Percentiles rank a stretch among this genome's conserved stretches.
phyloP scores from a whole-genome alignment of 2,329 filamentous ascomycete species.

The Ophiostoma sp. region DNA sequence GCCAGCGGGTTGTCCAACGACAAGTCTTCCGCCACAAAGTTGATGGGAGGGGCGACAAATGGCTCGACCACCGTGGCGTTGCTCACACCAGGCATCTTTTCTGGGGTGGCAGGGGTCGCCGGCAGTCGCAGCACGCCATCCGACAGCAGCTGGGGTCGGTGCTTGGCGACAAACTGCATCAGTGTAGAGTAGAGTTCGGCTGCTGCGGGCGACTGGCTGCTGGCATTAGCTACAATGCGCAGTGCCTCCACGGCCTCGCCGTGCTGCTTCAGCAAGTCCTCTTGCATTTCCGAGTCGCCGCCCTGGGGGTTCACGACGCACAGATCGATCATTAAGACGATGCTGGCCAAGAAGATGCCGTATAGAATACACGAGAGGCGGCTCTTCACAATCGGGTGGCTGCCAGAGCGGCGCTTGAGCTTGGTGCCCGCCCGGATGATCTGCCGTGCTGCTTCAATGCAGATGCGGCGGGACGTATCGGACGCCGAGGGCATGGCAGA shows the following conservation, averaged over 20 bases:
- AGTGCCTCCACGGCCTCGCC: constrained; percentile 15
- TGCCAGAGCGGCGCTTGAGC: neutral
- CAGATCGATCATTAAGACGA: constrained; percentile 20
- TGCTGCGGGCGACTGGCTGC: constrained; percentile 17
- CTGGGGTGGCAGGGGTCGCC: neutral
- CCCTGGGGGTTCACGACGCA: constrained; percentile 11
- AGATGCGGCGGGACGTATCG: neutral
- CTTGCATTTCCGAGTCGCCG: neutral
- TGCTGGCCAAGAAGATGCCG: constrained; percentile 17
- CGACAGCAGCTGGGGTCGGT: constrained; percentile 12
- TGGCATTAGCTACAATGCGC: constrained; percentile 14
- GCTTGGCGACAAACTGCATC: constrained; percentile 17
- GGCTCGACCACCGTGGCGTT: neutral
- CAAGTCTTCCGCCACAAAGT: neutral
- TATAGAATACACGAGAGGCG: constrained; percentile 19
- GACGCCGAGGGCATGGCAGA: neutral
- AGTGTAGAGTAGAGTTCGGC: constrained; percentile 18
- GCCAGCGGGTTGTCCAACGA: neutral
- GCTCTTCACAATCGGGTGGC: constrained; percentile 15
- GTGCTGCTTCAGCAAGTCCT: neutral
- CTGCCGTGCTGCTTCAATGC: constrained; percentile 19
- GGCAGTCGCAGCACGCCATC: neutral
- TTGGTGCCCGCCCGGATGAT: constrained; percentile 17
- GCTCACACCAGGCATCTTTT: constrained; percentile 1
- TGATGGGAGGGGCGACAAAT: neutral